A percentile compares a stretch with the other conserved stretches of the same genome.
Evolutionary conservation across 169 alveolate species (phyloP).

Genomic region (Amoebophrya sp.): DNA sequence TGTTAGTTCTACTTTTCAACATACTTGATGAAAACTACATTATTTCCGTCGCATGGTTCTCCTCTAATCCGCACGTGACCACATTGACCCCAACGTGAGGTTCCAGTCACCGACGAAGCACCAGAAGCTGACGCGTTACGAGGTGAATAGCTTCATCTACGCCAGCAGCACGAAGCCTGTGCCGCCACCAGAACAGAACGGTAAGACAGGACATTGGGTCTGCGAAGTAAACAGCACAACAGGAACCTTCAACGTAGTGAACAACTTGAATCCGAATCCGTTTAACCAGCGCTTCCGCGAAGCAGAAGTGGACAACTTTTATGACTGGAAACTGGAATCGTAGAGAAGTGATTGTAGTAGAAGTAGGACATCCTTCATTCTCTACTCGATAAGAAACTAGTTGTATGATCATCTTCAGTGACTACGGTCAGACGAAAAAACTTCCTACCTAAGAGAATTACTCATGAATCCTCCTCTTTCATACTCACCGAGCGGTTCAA

Average conservation of each 20-base stretch:
- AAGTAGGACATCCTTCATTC: no score
- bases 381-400: no score
- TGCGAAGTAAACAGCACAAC: not conserved
- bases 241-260: not conserved
- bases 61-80: no score
- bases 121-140: not conserved
- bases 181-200: slow-evolving; percentile 1
- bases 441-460: no score
- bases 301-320: not conserved
- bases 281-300: not conserved
- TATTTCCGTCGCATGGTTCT: no score
- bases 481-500: no score
- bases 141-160: not conserved
- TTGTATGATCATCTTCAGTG: no score
- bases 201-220: not conserved
- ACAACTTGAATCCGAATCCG: not conserved
- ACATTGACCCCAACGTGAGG: not conserved
- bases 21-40: not conserved
- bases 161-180: not conserved
- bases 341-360: no score
- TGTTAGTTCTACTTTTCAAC: not conserved
- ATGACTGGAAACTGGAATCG: no score
- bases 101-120: not conserved
- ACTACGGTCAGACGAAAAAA: no score
- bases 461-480: no score